Conservation (phyloP, 2,329 filamentous ascomycete genomes). For the Diaporthe nobilis region DNA sequence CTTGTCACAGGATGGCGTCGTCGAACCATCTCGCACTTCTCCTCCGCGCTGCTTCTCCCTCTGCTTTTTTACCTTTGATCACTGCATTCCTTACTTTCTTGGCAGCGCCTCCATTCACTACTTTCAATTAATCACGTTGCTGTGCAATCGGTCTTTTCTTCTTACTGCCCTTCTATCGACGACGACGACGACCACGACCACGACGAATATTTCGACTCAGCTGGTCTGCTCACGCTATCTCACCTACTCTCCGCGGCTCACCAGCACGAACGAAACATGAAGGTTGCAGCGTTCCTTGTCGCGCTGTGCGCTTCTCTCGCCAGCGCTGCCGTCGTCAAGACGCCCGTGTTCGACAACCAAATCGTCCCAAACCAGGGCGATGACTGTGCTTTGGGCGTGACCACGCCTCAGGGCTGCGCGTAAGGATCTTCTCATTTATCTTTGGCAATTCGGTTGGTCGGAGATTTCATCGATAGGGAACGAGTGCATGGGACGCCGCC, state of each 20-base stretch:
- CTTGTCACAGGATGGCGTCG: conserved; percentile 35
- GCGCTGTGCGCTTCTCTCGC: conserved; percentile 61
- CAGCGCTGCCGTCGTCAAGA: conserved; percentile 69
- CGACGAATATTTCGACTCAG: conserved; percentile 11
- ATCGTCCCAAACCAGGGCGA: conserved; percentile 62
- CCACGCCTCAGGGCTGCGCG: conserved; percentile 71
- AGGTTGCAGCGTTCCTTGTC: conserved; percentile 56
- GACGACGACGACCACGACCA: neutral
- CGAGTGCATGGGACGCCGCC: too few species aligned
- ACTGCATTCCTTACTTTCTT: conserved; percentile 21
- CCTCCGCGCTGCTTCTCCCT: neutral
- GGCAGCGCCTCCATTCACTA: conserved; percentile 14
- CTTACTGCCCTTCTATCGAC: neutral
- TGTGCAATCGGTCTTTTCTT: conserved; percentile 30
- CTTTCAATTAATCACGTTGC: conserved; percentile 20
- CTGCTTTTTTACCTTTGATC: neutral
- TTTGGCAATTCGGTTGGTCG: neutral
- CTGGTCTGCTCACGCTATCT: conserved; percentile 12
- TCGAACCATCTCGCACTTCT: conserved; percentile 24
- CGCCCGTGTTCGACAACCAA: conserved; percentile 65
- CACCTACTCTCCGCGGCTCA: neutral
- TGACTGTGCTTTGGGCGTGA: conserved; percentile 70
- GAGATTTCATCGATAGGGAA: neutral
- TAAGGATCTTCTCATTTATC: conserved; percentile 52
- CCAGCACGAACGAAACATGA: conserved; percentile 54